A percentile compares a stretch with the other conserved stretches of the same genome.
These are phyloP conservation scores for Fusarium fracticaudum DNA, from an alignment of 2,329 filamentous ascomycete genomes.

Conservation along the genomic window DNA sequence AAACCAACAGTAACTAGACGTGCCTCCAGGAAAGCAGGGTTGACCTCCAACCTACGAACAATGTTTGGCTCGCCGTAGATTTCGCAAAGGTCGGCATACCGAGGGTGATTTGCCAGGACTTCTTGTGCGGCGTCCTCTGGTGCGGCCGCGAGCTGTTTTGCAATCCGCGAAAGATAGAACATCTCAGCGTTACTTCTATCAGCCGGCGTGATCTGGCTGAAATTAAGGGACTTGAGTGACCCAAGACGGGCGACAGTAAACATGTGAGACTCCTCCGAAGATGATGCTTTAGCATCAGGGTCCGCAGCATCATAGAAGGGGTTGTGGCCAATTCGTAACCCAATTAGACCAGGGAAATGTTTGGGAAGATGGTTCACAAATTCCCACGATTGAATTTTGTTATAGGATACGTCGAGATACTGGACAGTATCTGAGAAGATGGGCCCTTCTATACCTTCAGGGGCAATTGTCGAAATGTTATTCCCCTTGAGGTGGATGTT, in stretches of 20 bases:
- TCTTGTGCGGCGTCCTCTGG: slow-evolving; percentile 61
- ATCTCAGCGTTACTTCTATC: slow-evolving; percentile 90
- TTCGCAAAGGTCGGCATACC: slow-evolving; percentile 78
- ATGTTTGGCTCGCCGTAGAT: slow-evolving; percentile 78
- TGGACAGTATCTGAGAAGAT: slow-evolving; percentile 64
- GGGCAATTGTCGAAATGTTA: slow-evolving; percentile 62
- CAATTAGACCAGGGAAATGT: slow-evolving; percentile 77
- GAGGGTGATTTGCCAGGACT: slow-evolving; percentile 72
- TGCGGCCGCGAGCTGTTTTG: slow-evolving; percentile 73
- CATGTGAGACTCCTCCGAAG: slow-evolving; percentile 87
- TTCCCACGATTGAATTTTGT: slow-evolving; percentile 73
- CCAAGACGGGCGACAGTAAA: slow-evolving; percentile 81
- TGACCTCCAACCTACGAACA: slow-evolving; percentile 64
- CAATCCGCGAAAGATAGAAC: slow-evolving; percentile 90
- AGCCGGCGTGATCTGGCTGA: slow-evolving; percentile 72
- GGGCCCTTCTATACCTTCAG: slow-evolving; percentile 45
- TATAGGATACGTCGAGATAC: slow-evolving; percentile 79
- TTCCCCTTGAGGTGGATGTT: slow-evolving; percentile 81
- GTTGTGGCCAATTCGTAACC: slow-evolving; percentile 85
- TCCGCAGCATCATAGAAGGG: slow-evolving; percentile 74
- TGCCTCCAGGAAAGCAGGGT: slow-evolving; percentile 85
- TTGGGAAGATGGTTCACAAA: slow-evolving; percentile 76
- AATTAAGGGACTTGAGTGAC: slow-evolving; percentile 75
- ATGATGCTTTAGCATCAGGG: slow-evolving; percentile 55
- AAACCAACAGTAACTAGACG: slow-evolving; percentile 75